phyloP scores from a whole-genome alignment of 2,329 filamentous ascomycete genomes.

The Leptographium galeiforme region DNA sequence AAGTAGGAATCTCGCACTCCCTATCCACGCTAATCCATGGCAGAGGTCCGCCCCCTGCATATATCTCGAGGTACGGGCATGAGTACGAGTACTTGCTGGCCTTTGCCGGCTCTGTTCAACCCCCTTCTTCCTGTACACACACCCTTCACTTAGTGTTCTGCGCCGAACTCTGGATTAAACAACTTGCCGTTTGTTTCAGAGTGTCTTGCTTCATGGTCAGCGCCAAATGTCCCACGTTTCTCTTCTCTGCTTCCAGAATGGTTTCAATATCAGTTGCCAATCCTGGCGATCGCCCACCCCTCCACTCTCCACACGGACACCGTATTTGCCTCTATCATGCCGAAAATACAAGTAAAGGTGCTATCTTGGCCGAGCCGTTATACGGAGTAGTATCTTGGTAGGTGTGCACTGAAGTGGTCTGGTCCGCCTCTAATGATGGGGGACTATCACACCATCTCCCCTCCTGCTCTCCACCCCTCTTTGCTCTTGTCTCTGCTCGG shows the following conservation, averaged over 20 bases:
- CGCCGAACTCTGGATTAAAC: background rate
- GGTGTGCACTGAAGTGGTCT: background rate
- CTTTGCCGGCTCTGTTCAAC: background rate
- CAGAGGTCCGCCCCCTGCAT: background rate
- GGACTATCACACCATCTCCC: constrained; percentile 6
- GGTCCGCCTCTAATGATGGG: background rate
- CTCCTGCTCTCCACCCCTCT: background rate
- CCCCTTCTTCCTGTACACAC: background rate
- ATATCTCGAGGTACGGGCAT: background rate
- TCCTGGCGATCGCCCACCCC: background rate
- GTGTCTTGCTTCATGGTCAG: background rate
- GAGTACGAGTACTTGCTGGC: too few species aligned
- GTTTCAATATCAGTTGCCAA: background rate
- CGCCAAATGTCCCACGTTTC: background rate
- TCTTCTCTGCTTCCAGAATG: constrained; percentile 2
- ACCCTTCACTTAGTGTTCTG: background rate
- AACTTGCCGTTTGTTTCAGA: background rate
- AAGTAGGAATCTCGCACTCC: background rate
- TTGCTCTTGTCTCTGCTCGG: background rate
- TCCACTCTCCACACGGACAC: background rate
- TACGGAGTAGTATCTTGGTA: background rate
- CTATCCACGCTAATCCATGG: background rate
- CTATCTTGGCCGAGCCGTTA: background rate
- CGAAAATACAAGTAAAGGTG: too few species aligned
- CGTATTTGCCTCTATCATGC: background rate